Evolutionary conservation across 495 filamentous ascomycete genomes (phyloP).

Genomic region (Xylona heveae): DNA sequence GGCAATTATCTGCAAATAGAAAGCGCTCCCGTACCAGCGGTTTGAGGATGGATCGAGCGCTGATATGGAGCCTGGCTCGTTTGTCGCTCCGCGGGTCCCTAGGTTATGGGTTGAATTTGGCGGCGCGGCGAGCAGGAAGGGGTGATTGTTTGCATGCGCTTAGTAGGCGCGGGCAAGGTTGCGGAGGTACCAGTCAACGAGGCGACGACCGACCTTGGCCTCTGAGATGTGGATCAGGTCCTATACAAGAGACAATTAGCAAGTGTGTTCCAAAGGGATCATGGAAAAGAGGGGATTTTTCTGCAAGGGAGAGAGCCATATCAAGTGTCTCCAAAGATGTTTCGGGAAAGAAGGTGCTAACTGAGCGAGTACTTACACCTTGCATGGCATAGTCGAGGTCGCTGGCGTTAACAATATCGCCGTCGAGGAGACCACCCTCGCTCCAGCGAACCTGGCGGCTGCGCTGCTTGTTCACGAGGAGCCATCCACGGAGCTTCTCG

Average conservation of each 20-base stretch:
- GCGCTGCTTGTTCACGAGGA: constrained; percentile 95
- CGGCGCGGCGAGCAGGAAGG: no score
- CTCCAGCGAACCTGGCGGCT: constrained; percentile 90
- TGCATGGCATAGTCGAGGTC: constrained; percentile 95
- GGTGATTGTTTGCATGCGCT: no score
- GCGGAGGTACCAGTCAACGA: constrained; percentile 97
- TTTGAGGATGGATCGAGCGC: no score
- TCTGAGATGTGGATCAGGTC: constrained; percentile 97
- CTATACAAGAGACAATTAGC: constrained; percentile 14
- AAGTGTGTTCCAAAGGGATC: neutral
- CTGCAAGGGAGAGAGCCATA: constrained; percentile 6
- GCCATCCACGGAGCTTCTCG: constrained; percentile 72
- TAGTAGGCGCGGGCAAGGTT: constrained; percentile 89
- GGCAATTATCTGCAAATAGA: no score
- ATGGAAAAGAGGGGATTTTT: constrained; percentile 6
- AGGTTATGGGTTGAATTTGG: no score
- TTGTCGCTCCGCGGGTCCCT: no score
- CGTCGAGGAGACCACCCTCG: constrained; percentile 74
- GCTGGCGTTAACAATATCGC: constrained; percentile 72
- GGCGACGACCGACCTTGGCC: constrained; percentile 86
- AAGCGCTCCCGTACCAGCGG: no score
- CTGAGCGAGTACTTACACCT: constrained; percentile 34
- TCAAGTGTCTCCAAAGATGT: no score
- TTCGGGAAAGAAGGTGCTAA: neutral
- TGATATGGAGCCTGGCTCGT: no score